A percentile compares a stretch with the other conserved stretches of the same genome.
Conservation (phyloP, 2,329 filamentous ascomycete species). For the Chaetomium sp. region DNA sequence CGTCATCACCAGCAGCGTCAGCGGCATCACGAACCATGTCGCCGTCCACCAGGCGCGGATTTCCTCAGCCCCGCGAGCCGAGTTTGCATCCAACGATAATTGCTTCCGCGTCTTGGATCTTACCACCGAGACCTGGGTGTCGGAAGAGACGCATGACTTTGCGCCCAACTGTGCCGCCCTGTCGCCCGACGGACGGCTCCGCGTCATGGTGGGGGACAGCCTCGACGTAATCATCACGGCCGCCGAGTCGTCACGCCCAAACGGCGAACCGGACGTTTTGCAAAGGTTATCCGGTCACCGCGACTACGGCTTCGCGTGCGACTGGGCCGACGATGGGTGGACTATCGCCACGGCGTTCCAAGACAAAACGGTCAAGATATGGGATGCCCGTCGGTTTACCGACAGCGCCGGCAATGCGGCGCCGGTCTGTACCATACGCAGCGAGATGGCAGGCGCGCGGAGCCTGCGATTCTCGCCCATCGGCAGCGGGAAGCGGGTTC, state of each 20-base stretch:
- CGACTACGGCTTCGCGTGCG: slow-evolving; percentile 75
- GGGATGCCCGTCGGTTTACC: slow-evolving; percentile 73
- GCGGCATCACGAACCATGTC: slow-evolving; percentile 67
- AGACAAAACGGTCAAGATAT: slow-evolving; percentile 72
- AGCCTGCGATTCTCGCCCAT: slow-evolving; percentile 71
- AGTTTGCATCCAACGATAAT: slow-evolving; percentile 65
- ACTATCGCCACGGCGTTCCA: slow-evolving; percentile 77
- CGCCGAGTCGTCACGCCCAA: slow-evolving; percentile 54
- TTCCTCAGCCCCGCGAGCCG: slow-evolving; percentile 55
- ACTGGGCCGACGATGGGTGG: slow-evolving; percentile 77
- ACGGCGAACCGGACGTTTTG: slow-evolving; percentile 46
- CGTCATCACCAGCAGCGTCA: slow-evolving; percentile 50
- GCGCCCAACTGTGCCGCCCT: slow-evolving; percentile 74
- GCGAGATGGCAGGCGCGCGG: slow-evolving; percentile 69
- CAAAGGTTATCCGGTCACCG: slow-evolving; percentile 64
- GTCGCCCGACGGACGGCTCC: slow-evolving; percentile 70
- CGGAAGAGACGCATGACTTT: slow-evolving; percentile 56
- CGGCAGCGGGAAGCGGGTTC: slow-evolving; percentile 65
- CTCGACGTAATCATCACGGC: slow-evolving; percentile 67
- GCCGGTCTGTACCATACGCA: slow-evolving; percentile 58
- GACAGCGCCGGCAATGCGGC: slow-evolving; percentile 51
- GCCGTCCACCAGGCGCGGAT: slow-evolving; percentile 58
- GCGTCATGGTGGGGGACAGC: slow-evolving; percentile 72
- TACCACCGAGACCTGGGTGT: slow-evolving; percentile 59
- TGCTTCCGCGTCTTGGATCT: slow-evolving; percentile 62